A percentile compares a stretch with the other conserved stretches of the same genome.
Evolutionary conservation across 495 filamentous ascomycete species (phyloP).

Genomic region (Cetradonia linearis): DNA sequence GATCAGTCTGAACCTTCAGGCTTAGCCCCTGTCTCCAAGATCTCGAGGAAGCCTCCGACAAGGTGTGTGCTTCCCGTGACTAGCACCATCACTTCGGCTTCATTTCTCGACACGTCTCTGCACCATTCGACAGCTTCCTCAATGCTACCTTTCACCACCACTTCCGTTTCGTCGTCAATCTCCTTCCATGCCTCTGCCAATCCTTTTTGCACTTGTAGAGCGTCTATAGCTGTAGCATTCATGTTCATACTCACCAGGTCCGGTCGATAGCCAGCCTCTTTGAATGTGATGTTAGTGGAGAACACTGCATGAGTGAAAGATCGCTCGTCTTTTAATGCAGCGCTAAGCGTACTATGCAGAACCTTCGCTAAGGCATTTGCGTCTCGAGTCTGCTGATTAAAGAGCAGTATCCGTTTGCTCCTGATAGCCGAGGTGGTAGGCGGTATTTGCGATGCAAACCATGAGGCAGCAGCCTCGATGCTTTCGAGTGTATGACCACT

Average conservation of each 20-base stretch:
- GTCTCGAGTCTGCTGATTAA: slow-evolving; percentile 88
- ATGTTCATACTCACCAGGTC: slow-evolving; percentile 73
- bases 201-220: slow-evolving; percentile 59
- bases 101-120: slow-evolving; percentile 39
- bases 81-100: slow-evolving; percentile 38
- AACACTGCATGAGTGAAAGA: slow-evolving; percentile 74
- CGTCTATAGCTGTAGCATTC: slow-evolving; percentile 54
- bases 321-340: slow-evolving; percentile 40
- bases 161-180: slow-evolving; percentile 47
- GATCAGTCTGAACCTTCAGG: background rate
- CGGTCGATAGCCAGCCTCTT: slow-evolving; percentile 53
- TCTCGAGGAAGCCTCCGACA: slow-evolving; percentile 69
- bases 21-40: slow-evolving; percentile 43
- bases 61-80: slow-evolving; percentile 86
- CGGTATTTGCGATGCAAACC: slow-evolving; percentile 58
- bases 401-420: slow-evolving; percentile 59
- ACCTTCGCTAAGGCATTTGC: slow-evolving; percentile 54
- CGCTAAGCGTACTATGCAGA: slow-evolving; percentile 55
- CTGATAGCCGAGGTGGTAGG: slow-evolving; percentile 3
- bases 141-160: slow-evolving; percentile 63
- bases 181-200: slow-evolving; percentile 64
- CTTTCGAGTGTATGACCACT: slow-evolving; percentile 88
- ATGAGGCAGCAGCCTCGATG: slow-evolving; percentile 63
- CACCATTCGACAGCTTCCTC: slow-evolving; percentile 74
- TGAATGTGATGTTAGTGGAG: slow-evolving; percentile 79